Evolutionary conservation across 2,329 filamentous ascomycete genomes (phyloP), one percentile per base, ranked within the genome.

Genomic region (Sclerotinia borealis): DNA sequence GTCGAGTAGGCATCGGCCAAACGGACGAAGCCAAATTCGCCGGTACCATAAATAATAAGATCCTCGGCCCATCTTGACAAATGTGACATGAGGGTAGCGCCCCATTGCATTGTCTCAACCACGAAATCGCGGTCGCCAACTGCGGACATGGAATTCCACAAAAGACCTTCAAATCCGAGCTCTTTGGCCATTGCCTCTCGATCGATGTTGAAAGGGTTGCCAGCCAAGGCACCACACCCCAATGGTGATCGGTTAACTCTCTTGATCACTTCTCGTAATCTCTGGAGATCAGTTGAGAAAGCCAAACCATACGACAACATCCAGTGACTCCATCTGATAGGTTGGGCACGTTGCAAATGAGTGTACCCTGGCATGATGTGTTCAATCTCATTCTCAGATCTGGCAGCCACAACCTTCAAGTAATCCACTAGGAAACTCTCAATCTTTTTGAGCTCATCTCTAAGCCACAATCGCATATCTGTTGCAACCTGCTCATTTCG

Each of bases 401-500:
- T 84, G 52, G 79, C 78, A 41, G 86, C 82, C 17, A 87, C 84
- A 54, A 92, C 88, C 71, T 84, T 80, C 47, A 96, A 79, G 69
- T 96, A 83, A 61, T 85, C 82, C 49, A 85, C 80, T 5, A 96
- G 81, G 70, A 87, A 85, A 41, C 70, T 75, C 70, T 96, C 91
- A 59, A 96, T 85, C 67, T 81, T 80, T 63, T 82, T 82, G 64
- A 96, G 79, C 78, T 89, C 83, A 68, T 93, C 87, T 49, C 91
- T 83, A 67, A 96, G 78, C 92, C 92, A 97, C 75, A 96, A 80
- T 66, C 92, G 87, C 90, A 96, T 93, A 72, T 96, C 92, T 27
- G 89, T 93, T 54, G 88, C 92, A 63, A 96, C 86, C 78, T 96
- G 92, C 77, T 97, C 92, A 73, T 96, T 96, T 70, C 92, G 85